A percentile compares a stretch with the other conserved stretches of the same genome.
Evolutionary conservation across 2,329 filamentous ascomycete species (phyloP).

Genomic region (Venturiaceae sp.): DNA sequence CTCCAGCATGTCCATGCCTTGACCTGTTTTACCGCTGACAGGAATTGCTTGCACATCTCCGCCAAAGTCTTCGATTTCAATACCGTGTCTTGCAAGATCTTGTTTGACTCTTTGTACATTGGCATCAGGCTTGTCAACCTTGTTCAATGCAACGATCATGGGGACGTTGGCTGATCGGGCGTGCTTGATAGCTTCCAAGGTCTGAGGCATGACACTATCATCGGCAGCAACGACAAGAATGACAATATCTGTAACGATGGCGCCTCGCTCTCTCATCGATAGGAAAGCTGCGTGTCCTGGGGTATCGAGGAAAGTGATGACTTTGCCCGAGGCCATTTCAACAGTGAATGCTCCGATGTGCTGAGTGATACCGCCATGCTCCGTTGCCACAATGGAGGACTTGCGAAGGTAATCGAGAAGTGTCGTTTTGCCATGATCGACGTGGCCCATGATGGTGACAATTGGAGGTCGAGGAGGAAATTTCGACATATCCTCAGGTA

Average conservation of each 20-base stretch:
- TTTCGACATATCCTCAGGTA: constrained; percentile 49
- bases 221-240: constrained; percentile 93
- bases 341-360: constrained; percentile 98
- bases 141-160: constrained; percentile 96
- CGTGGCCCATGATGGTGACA: constrained; percentile 98
- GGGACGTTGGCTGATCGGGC: constrained; percentile 79
- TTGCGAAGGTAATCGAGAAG: constrained; percentile 89
- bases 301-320: constrained; percentile 94
- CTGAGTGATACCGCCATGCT: constrained; percentile 96
- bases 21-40: constrained; percentile 87
- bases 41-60: constrained; percentile 88
- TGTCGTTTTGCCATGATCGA: constrained; percentile 97
- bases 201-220: constrained; percentile 96
- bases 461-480: constrained; percentile 77
- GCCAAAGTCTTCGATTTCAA: constrained; percentile 90
- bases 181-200: constrained; percentile 91
- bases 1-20: constrained; percentile 85
- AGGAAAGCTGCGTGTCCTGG: constrained; percentile 94
- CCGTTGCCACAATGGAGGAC: constrained; percentile 79
- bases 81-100: constrained; percentile 71
- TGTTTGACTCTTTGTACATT: constrained; percentile 77
- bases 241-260: constrained; percentile 93
- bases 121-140: constrained; percentile 81
- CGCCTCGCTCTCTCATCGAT: constrained; percentile 90
- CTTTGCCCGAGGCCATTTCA: constrained; percentile 69